A percentile compares a stretch with the other conserved stretches of the same genome.
These are phyloP conservation scores for Hebeloma cylindrosporum DNA, from an alignment of 768 basidiomycete species.

Conservation along the genomic window DNA sequence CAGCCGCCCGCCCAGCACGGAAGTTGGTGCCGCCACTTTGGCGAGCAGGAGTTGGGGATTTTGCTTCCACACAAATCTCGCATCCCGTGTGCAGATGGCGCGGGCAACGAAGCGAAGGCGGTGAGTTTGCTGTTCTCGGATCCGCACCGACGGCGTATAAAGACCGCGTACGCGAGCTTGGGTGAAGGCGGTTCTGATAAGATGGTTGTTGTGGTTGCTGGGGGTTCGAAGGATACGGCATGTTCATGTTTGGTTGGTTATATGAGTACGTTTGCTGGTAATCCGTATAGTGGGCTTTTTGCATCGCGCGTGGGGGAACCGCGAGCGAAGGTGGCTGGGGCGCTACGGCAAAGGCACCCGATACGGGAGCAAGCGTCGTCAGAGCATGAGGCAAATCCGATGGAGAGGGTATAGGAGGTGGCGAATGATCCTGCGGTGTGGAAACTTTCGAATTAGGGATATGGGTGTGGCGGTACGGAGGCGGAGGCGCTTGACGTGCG, in stretches of 20 bases:
- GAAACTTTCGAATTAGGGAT: conserved; percentile 23
- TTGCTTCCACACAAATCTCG: conserved; percentile 74
- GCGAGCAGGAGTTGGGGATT: conserved; percentile 32
- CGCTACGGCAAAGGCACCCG: conserved; percentile 27
- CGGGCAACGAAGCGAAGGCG: conserved; percentile 65
- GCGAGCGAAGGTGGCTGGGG: conserved; percentile 13
- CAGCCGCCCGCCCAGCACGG: conserved; percentile 20
- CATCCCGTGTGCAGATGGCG: conserved; percentile 73
- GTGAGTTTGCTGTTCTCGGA: conserved; percentile 59
- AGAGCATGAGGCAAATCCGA: conserved; percentile 31
- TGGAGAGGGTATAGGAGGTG: conserved; percentile 23
- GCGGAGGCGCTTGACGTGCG: conserved; percentile 63
- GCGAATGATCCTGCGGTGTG: conserved; percentile 24
- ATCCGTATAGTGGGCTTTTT: conserved; percentile 18
- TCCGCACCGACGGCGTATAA: conserved; percentile 65
- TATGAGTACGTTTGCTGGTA: conserved; percentile 14
- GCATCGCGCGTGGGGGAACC: conserved; percentile 10
- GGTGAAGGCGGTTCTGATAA: conserved; percentile 16
- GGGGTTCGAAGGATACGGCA: conserved; percentile 16
- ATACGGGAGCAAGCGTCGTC: conserved; percentile 26
- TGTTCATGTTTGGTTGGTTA: conserved; percentile 9
- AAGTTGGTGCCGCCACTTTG: conserved; percentile 25
- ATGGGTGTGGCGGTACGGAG: conserved; percentile 44
- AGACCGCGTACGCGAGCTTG: conserved; percentile 40
- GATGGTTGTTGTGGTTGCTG: conserved; percentile 19